Base-by-base conservation (phyloP, 2,329 filamentous ascomycete species). In the Ophiosphaerella narmari region DNA sequence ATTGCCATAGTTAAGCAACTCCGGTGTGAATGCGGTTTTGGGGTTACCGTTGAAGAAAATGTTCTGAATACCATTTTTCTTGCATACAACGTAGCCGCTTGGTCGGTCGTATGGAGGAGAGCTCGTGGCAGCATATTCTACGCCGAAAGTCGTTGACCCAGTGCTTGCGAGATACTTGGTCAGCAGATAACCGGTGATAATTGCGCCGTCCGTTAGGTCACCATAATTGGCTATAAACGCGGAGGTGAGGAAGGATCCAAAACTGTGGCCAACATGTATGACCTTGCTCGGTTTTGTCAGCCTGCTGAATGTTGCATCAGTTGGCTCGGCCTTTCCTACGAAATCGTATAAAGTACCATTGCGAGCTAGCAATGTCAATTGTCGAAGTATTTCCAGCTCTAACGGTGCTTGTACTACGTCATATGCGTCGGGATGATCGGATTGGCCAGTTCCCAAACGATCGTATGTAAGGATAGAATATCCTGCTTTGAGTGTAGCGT, bases 391-490 rank as follows among this genome's bases (percentile, higher is more conserved):
- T 16, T 75, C 73, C 13, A 75, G 49, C 54, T 78, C 71, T 3
- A 75, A 50, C n/a, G 66, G 63, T 2, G 65, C 59, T 54, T 78
- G 75, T 12, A 77, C 70, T 8, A 73, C 66, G 16, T 65, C 63
- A 52, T 75, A 75, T 5, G 74, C 70, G 40, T 78, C 67, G 73
- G 68, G 33, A 71, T 66, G 13, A 66, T 64, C 2, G 72, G 75
- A 24, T 66, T 62, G 23, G 5, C 43, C 43, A 24, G 32, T 26
- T 24, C 43, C 43, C n/a, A 46, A 32, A n/a, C 43, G 70, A 53
- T 76, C 73, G 49, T 74, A 76, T 7, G 72, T 70, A 12, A 77
- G 65, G 14, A 74, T 75, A 23, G 70, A 64, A 54, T 76, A 77
- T 33, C 74, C 74, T 29, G 65, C 66, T 16, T 53, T 58, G 33